A percentile compares a stretch with the other conserved stretches of the same genome.
Evolutionary conservation across 2,329 filamentous ascomycete species (phyloP).

Genomic region (Fusarium virguliforme): DNA sequence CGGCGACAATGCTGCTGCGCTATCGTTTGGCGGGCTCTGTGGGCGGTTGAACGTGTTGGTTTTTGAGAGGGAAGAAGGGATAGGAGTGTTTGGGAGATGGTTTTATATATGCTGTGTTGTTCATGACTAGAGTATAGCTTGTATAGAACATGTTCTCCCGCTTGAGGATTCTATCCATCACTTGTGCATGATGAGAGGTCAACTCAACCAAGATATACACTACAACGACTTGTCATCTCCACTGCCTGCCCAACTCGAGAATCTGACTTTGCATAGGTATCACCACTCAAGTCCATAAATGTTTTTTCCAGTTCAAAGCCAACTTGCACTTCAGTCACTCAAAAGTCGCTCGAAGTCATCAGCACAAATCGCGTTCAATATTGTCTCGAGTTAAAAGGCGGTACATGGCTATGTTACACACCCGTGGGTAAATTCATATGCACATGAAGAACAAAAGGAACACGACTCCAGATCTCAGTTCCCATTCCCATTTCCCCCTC

Average conservation of each 20-base stretch:
- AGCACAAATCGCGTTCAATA: slow-evolving; percentile 21
- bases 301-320: neutral
- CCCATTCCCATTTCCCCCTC: slow-evolving; percentile 22
- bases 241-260: neutral
- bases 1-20: slow-evolving; percentile 70
- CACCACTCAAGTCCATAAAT: no score
- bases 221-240: neutral
- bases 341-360: neutral
- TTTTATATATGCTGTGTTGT: slow-evolving; percentile 2
- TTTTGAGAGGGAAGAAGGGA: slow-evolving; percentile 10
- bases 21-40: slow-evolving; percentile 67
- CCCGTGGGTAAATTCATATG: slow-evolving; percentile 40
- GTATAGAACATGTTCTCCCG: slow-evolving; percentile 36
- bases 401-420: slow-evolving; percentile 33
- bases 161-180: neutral
- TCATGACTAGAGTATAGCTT: slow-evolving; percentile 20
- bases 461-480: slow-evolving; percentile 40
- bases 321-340: neutral
- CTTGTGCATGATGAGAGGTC: neutral
- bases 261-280: no score
- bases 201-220: neutral
- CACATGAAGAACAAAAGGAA: slow-evolving; percentile 46
- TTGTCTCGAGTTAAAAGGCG: slow-evolving; percentile 34
- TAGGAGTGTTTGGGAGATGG: slow-evolving; percentile 17
- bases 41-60: slow-evolving; percentile 58